phyloP scores from a whole-genome alignment of 768 basidiomycete species.

The Aureoboletus auriporus region DNA sequence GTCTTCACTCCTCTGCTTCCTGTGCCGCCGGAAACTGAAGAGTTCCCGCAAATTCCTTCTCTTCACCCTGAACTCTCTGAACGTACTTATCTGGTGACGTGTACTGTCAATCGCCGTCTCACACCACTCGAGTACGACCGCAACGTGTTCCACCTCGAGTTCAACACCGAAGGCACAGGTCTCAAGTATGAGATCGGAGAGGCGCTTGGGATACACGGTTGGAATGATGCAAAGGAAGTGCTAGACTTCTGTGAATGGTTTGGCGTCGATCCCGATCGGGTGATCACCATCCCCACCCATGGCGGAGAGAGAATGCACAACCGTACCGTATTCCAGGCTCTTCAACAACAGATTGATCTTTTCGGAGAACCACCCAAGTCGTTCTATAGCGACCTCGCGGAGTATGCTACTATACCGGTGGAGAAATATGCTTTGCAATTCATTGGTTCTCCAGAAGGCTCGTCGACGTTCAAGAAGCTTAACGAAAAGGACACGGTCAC shows the following conservation, averaged over 20 bases:
- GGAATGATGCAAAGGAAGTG: slow-evolving; percentile 92
- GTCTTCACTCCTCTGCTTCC: slow-evolving; percentile 59
- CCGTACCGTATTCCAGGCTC: slow-evolving; percentile 89
- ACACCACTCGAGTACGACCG: slow-evolving; percentile 96
- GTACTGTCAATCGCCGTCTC: slow-evolving; percentile 89
- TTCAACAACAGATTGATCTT: slow-evolving; percentile 95
- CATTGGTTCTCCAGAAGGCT: slow-evolving; percentile 90
- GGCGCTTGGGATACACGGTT: slow-evolving; percentile 94
- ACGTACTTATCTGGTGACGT: slow-evolving; percentile 89
- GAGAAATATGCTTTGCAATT: slow-evolving; percentile 84
- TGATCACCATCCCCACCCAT: slow-evolving; percentile 76
- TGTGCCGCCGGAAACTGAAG: slow-evolving; percentile 29
- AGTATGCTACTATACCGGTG: slow-evolving; percentile 61
- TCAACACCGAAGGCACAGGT: slow-evolving; percentile 87
- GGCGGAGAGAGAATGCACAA: slow-evolving; percentile 76
- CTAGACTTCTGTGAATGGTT: slow-evolving; percentile 90
- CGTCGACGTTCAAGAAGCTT: slow-evolving; percentile 90
- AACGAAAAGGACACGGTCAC: slow-evolving; percentile 93
- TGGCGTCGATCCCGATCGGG: slow-evolving; percentile 72
- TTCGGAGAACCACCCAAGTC: slow-evolving; percentile 96
- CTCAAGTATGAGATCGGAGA: slow-evolving; percentile 95
- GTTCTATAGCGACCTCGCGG: slow-evolving; percentile 86
- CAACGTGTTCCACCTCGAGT: slow-evolving; percentile 98
- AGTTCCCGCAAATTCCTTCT: slow-evolving; percentile 57
- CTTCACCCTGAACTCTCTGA: slow-evolving; percentile 86